Conservation (phyloP, 495 filamentous ascomycete species). For the Lepraria neglecta region DNA sequence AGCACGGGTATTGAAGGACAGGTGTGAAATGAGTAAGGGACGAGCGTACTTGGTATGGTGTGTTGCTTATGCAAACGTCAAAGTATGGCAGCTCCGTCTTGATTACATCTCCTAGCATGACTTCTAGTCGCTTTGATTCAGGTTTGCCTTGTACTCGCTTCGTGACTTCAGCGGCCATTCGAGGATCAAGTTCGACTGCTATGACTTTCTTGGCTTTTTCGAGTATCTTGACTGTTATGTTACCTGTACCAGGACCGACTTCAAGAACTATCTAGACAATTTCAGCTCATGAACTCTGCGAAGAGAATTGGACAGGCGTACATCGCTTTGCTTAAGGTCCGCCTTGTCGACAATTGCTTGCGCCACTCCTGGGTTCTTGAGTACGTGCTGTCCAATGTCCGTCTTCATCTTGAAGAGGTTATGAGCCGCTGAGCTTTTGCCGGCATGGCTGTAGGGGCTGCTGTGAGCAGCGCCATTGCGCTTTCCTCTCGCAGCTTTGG, state of each 20-base stretch:
- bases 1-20: background rate
- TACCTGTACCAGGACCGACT: slow-evolving; percentile 75
- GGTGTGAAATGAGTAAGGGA: background rate
- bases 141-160: slow-evolving; percentile 88
- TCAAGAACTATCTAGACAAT: slow-evolving; percentile 54
- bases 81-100: slow-evolving; percentile 82
- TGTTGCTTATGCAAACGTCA: slow-evolving; percentile 90
- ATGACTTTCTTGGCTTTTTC: slow-evolving; percentile 81
- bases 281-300: slow-evolving; percentile 6
- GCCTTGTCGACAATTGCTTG: slow-evolving; percentile 85
- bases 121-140: slow-evolving; percentile 69
- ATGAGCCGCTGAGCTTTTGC: slow-evolving; percentile 53
- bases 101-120: slow-evolving; percentile 88
- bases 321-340: slow-evolving; percentile 80
- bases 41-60: slow-evolving; percentile 64
- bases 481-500: slow-evolving; percentile 57
- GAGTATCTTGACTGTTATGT: slow-evolving; percentile 81
- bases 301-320: slow-evolving; percentile 28
- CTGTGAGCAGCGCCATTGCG: slow-evolving; percentile 47
- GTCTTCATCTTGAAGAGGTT: slow-evolving; percentile 87
- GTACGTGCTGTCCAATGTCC: slow-evolving; percentile 82
- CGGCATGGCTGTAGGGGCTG: slow-evolving; percentile 52
- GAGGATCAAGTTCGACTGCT: slow-evolving; percentile 87
- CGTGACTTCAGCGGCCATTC: slow-evolving; percentile 94
- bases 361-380: slow-evolving; percentile 92